Base-by-base conservation (phyloP, 2,329 filamentous ascomycete genomes). In the Dactylellina cionopaga region DNA sequence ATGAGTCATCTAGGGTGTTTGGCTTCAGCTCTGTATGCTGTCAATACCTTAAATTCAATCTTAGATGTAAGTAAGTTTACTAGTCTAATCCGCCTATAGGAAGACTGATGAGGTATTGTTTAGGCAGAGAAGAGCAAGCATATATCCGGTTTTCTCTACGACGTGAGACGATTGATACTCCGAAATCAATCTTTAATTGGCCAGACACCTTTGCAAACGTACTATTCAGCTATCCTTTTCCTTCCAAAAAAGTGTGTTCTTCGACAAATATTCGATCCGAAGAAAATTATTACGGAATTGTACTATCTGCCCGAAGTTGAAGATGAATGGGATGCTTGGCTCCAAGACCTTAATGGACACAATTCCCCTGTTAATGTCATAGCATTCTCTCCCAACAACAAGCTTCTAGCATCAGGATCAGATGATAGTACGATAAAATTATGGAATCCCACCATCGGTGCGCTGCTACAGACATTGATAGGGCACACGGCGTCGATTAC, bases 1-100 rank as follows among this genome's bases (percentile, higher is more conserved):
- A 76, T 80, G 49, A 77, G 78, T 33, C 76, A 77, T 47, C 77
- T 80, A 24, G 62, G 74, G 25, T 76, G 78, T 54, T 49, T 74
- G 2, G 76, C 51, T 17, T 64, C 74, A 55, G 70, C 69, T 33
- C 59, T 76, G 24, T 33, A 59, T 31, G 70, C 56, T 39, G 66
- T 76, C 29, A 17, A 29, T 25, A 27, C 10, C n/a, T 44, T 58
- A 19, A 29, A 4, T 5, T 27, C 7, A 15, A 15, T 58, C 3
- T 15, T 24, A 2, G 33, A 25, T 39, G 52, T 58, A n/a, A n/a
- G n/a, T n/a, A n/a, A n/a, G n/a, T n/a, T n/a, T n/a, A n/a, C n/a
- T n/a, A n/a, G n/a, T n/a, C n/a, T n/a, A n/a, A n/a, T n/a, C n/a
- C n/a, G n/a, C n/a, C n/a, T 15, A 58, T 33, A 24, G 3, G 15